phyloP scores from a whole-genome alignment of 2,329 filamentous ascomycete species.

The Purpureocillium lavendulum region DNA sequence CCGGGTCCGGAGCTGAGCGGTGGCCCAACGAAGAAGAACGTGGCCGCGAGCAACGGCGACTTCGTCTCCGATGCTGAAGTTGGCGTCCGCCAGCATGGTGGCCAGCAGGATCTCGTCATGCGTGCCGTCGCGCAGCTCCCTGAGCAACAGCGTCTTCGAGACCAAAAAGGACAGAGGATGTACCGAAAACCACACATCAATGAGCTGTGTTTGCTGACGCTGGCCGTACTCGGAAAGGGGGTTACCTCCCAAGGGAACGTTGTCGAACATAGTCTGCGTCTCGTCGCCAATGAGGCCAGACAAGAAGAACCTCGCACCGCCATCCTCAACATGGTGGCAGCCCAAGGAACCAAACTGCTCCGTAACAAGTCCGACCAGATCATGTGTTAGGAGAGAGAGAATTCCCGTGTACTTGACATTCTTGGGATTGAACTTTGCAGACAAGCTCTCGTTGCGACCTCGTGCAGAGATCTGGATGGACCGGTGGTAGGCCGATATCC shows the following conservation, averaged over 20 bases:
- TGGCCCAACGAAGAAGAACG: conserved; percentile 25
- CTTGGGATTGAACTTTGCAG: conserved; percentile 10
- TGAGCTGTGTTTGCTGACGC: conserved; percentile 24
- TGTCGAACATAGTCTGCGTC: conserved; percentile 22
- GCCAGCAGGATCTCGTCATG: conserved; percentile 30
- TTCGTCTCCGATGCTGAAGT: conserved; percentile 21
- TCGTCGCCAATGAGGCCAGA: conserved; percentile 18
- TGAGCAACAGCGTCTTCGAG: conserved; percentile 30
- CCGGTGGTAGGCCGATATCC: conserved; percentile 11
- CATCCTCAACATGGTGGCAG: conserved; percentile 17
- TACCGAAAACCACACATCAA: conserved; percentile 31
- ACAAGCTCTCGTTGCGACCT: conserved; percentile 9
- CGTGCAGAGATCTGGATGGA: conserved; percentile 4
- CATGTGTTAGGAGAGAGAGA: conserved; percentile 18
- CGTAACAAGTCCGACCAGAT: conserved; percentile 20
- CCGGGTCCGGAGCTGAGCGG: conserved; percentile 20
- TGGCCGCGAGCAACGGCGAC: conserved; percentile 17
- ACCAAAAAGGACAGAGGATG: conserved; percentile 30
- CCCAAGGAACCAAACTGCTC: conserved; percentile 21
- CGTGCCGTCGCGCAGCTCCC: conserved; percentile 27
- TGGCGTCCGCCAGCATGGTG: conserved; percentile 29
- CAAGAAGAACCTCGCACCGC: conserved; percentile 16
- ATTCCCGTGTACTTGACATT: conserved; percentile 16
- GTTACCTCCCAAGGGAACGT: conserved; percentile 10
- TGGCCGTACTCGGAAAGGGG: conserved; percentile 20